phyloP scores from a whole-genome alignment of 495 filamentous ascomycete species.

The Delitschia confertaspora region DNA sequence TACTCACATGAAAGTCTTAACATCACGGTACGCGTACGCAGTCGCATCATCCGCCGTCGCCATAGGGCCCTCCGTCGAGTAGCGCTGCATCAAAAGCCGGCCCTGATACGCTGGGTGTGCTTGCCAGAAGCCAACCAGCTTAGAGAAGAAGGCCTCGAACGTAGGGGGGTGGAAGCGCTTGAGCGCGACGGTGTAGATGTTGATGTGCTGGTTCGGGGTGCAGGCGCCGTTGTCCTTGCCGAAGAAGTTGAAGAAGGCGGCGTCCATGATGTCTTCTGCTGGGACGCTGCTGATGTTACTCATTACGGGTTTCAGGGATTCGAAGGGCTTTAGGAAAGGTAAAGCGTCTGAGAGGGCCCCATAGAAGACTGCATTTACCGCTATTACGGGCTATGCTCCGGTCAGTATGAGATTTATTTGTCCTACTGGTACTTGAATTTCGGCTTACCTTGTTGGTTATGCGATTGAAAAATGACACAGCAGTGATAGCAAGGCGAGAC shows the following conservation, averaged over 20 bases:
- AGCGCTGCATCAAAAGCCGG: conserved; percentile 7
- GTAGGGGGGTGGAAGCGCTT: conserved; percentile 32
- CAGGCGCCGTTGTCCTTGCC: no score
- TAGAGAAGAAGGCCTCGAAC: conserved; percentile 23
- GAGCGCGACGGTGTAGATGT: conserved; percentile 10
- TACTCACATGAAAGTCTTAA: conserved; percentile 29
- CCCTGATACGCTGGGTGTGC: conserved; percentile 3
- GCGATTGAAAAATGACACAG: no score
- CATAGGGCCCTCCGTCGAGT: conserved; percentile 2
- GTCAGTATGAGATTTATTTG: no score
- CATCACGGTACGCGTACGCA: conserved; percentile 18
- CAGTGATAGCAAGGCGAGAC: background rate
- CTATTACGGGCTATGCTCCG: no score
- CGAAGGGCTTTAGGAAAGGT: no score
- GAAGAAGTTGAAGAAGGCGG: background rate
- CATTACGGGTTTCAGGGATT: no score
- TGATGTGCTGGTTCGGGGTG: conserved; percentile 3
- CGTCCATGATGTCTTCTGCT: no score
- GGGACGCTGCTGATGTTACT: no score
- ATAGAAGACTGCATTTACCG: no score
- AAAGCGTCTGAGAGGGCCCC: no score
- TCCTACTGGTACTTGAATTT: no score
- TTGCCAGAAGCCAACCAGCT: conserved; percentile 20
- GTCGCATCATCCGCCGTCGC: conserved; percentile 1
- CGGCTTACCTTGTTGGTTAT: no score